Evolutionary conservation across 2,329 filamentous ascomycete species (phyloP).

Genomic region (Aspergillus udagawae): DNA sequence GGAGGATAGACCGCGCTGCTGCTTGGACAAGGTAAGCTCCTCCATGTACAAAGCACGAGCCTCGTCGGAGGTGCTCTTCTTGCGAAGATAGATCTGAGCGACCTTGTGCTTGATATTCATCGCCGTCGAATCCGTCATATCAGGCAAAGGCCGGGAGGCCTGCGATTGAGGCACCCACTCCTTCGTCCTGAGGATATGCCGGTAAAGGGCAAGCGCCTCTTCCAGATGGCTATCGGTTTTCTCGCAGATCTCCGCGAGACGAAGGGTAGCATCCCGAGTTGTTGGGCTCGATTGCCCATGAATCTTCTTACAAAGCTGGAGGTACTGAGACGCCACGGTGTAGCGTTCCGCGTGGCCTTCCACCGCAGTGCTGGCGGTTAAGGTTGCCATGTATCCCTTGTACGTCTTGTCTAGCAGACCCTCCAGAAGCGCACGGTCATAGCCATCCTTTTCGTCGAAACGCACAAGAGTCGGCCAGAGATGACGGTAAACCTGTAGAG

Average conservation of each 20-base stretch:
- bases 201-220: slow-evolving; percentile 46
- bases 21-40: slow-evolving; percentile 41
- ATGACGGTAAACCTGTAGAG: slow-evolving; percentile 44
- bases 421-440: slow-evolving; percentile 35
- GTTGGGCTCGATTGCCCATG: slow-evolving; percentile 33
- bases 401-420: slow-evolving; percentile 46
- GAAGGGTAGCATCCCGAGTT: slow-evolving; percentile 36
- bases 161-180: slow-evolving; percentile 33
- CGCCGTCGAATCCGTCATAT: slow-evolving; percentile 36
- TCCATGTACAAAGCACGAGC: slow-evolving; percentile 42
- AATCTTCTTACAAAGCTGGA: slow-evolving; percentile 42
- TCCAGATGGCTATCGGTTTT: slow-evolving; percentile 40
- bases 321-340: slow-evolving; percentile 47
- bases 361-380: slow-evolving; percentile 42
- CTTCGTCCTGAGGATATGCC: slow-evolving; percentile 42
- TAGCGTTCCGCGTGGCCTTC: slow-evolving; percentile 43
- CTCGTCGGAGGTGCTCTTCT: slow-evolving; percentile 33
- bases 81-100: slow-evolving; percentile 46
- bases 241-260: slow-evolving; percentile 47
- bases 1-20: slow-evolving; percentile 46
- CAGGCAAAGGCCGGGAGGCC: slow-evolving; percentile 24
- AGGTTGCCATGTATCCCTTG: slow-evolving; percentile 45
- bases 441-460: slow-evolving; percentile 38
- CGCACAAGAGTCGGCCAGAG: slow-evolving; percentile 47
- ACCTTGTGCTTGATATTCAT: slow-evolving; percentile 49